A percentile compares a stretch with the other conserved stretches of the same genome.
phyloP scores from a whole-genome alignment of 208 protist species.

The Acanthamoeba triangularis region DNA sequence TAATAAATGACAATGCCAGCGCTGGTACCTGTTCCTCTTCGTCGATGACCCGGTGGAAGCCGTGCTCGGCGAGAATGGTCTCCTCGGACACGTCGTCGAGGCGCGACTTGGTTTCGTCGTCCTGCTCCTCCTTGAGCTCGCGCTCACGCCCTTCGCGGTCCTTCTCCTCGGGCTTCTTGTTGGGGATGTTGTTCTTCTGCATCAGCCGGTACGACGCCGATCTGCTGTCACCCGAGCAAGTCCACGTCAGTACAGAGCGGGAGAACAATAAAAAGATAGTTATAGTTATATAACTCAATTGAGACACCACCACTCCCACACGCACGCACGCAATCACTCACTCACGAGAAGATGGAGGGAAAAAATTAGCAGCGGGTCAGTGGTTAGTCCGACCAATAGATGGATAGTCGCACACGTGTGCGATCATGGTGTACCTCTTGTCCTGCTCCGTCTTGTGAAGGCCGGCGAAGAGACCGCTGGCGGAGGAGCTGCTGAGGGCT shows the following conservation, averaged over 20 bases:
- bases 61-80: not conserved
- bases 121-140: conserved; percentile 67
- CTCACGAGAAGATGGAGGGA: no score
- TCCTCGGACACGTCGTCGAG: conserved; percentile 4
- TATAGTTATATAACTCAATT: no score
- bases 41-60: conserved; percentile 44
- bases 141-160: not conserved
- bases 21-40: not conserved
- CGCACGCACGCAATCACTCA: no score
- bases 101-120: conserved; percentile 47
- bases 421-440: no score
- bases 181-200: conserved; percentile 9
- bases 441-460: not conserved
- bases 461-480: not conserved
- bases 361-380: no score
- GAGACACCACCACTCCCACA: no score
- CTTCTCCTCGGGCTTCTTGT: conserved; percentile 23
- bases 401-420: no score
- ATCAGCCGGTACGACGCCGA: not conserved
- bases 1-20: not conserved
- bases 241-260: not conserved
- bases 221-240: not conserved
- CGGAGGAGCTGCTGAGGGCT: not conserved
- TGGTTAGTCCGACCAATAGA: no score
- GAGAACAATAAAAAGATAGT: no score